Evolutionary conservation across 2,329 filamentous ascomycete species (phyloP).

Genomic region (Cytospora chrysosperma): DNA sequence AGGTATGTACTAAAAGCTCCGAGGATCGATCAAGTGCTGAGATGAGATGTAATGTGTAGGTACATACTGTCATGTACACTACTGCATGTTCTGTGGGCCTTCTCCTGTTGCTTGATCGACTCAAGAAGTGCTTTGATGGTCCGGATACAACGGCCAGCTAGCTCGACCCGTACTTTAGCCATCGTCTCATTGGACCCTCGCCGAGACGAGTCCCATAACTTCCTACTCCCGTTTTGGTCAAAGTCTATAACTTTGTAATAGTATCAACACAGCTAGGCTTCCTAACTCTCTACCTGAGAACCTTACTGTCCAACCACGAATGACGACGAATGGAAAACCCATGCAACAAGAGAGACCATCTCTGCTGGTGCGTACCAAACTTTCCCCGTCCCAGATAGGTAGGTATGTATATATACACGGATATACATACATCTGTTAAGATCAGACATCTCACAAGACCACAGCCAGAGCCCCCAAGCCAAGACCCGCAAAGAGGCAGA

Average conservation of each 20-base stretch:
- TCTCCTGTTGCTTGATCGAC: neutral
- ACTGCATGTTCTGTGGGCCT: neutral
- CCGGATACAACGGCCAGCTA: neutral
- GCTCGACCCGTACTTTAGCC: neutral
- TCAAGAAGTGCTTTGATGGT: no score
- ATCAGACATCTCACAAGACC: constrained; percentile 5
- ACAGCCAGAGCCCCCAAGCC: constrained; percentile 6
- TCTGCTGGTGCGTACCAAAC: neutral
- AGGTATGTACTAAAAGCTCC: no score
- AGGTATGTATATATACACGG: neutral
- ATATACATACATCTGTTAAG: no score
- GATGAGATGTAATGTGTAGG: no score
- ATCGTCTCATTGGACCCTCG: neutral
- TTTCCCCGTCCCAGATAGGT: neutral
- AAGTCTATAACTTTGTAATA: no score
- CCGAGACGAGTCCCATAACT: no score
- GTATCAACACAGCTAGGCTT: no score
- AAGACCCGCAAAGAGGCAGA: constrained; percentile 1
- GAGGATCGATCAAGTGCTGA: no score
- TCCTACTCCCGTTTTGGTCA: neutral
- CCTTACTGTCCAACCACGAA: neutral
- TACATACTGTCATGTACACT: no score
- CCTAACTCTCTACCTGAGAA: no score
- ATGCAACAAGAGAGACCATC: neutral
- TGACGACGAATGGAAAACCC: neutral